Evolutionary conservation across 352 stramenopile species (phyloP), one percentile per base, ranked within the genome.

Genomic region (Paralagenidium karlingii): DNA sequence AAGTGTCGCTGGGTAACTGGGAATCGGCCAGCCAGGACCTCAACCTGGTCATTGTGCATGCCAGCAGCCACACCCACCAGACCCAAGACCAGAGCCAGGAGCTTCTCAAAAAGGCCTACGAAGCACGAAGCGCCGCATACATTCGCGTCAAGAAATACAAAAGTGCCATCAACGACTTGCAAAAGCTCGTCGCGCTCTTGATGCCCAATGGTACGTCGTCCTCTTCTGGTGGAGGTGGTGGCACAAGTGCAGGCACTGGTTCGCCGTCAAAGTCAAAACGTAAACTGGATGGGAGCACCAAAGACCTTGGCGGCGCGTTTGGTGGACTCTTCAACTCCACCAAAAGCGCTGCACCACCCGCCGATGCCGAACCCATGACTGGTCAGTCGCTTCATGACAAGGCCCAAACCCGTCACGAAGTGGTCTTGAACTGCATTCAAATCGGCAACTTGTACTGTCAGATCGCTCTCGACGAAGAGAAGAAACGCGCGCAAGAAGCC

Each of bases 401-500:
- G n/a, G n/a, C n/a, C n/a, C n/a, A n/a, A n/a, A n/a, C n/a, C n/a
- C n/a, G n/a, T n/a, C n/a, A n/a, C n/a, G n/a, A n/a, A n/a, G n/a
- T n/a, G n/a, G n/a, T n/a, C 4, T 38, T 82, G 4, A 62, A 63
- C 31, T 58, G 51, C 16, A 28, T 78, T 2, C 38, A 71, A 16
- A 55, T 82, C 0, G 68, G 59, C 2, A 82, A 78, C 31, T 42
- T 82, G 18, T 74, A 82, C 48, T 79, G 61, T 28, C 62, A 78
- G 13, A 34, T 71, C 0, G 61, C 63, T 5, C 53, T 74, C 9
- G 59, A 78, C 22, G 51, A 78, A n/a, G 52, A 63, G 31, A 58
- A 58, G 15, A 36, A 49, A 5, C 64, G 42, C 21, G 48, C 61
- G 2, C 49, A 15, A 0, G 34, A 55, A 5, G 40, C 48, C 5